phyloP scores from a whole-genome alignment of 768 basidiomycete genomes.

The Coprinopsis strossmayeri region DNA sequence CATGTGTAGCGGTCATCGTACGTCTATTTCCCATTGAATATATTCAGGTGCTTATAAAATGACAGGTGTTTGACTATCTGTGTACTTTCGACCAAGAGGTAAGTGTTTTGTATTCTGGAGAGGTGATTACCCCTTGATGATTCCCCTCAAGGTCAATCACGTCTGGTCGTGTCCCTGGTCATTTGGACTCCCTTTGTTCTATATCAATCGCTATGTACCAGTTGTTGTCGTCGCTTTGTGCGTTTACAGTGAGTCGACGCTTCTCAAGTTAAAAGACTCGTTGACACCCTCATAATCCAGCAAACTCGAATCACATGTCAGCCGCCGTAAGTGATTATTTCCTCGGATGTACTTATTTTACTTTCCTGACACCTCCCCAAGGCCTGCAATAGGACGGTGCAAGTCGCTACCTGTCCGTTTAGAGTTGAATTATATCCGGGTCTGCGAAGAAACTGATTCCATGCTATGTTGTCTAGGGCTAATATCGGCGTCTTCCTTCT shows the following conservation, averaged over 20 bases:
- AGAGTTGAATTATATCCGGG: not conserved
- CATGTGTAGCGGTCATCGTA: slow-evolving; percentile 2
- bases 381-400: not conserved
- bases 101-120: too few relatives aligned
- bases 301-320: not conserved
- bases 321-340: not conserved
- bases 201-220: slow-evolving; percentile 7
- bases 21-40: not conserved
- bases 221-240: slow-evolving; percentile 3
- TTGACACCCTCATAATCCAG: not conserved
- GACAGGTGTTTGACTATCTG: slow-evolving; percentile 4
- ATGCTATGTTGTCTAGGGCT: too few relatives aligned
- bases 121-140: too few relatives aligned
- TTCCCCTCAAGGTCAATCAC: slow-evolving; percentile 13
- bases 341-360: not conserved
- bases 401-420: not conserved
- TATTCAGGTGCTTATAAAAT: too few relatives aligned
- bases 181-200: slow-evolving; percentile 11
- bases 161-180: slow-evolving; percentile 12
- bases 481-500: slow-evolving; percentile 4
- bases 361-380: not conserved
- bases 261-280: not conserved
- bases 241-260: not conserved
- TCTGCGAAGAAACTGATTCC: too few relatives aligned
- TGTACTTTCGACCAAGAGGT: slow-evolving; percentile 6